Evolutionary conservation across 345 rosid genomes (phyloP), one percentile per base, ranked within the genome.

Genomic region (Eucalyptus regnans): DNA sequence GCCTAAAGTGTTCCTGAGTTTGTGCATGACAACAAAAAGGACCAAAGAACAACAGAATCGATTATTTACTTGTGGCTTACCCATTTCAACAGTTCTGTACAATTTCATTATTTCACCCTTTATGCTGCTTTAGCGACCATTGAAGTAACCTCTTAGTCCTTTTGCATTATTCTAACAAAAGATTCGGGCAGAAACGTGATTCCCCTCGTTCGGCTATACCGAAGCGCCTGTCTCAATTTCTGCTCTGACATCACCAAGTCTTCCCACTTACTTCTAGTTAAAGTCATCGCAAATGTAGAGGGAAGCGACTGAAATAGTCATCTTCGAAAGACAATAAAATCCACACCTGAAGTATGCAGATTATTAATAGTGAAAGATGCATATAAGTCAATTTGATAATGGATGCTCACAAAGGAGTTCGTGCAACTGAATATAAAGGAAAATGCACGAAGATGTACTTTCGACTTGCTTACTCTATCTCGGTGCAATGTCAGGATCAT

Each of bases 261-360:
- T 37, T 76, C 83, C 48, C 83, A 76, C 43, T 76, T 6, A 64
- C 37, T 14, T 8, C 76, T 64, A n/a, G 76, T n/a, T 4, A 14
- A n/a, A 64, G 76, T n/a, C 33, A 64, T n/a, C 71, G 66, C 71
- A n/a, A 29, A n/a, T 13, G 37, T n/a, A 64, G 18, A n/a, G 76
- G 37, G 37, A 64, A 64, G 17, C 1, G 41, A n/a, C 76, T n/a
- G 33, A 64, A 7, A 14, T 6, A 13, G 33, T n/a, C 76, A n/a
- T 3, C 76, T 64, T n/a, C 18, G 76, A 7, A 64, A n/a, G 1
- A n/a, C 41, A 7, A 0, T 10, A 52, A 52, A 52, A 52, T 0
- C 58, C 58, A 20, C 58, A 62, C 7, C 16, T 62, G n/a, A 12
- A 29, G n/a, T 29, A 12, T 62, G 68, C 68, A 62, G 0, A 6